Percentiles rank a stretch among this genome's conserved stretches.
These are phyloP conservation scores for Sarcodon sp. DNA, from an alignment of 768 basidiomycete genomes.

Conservation along the genomic window DNA sequence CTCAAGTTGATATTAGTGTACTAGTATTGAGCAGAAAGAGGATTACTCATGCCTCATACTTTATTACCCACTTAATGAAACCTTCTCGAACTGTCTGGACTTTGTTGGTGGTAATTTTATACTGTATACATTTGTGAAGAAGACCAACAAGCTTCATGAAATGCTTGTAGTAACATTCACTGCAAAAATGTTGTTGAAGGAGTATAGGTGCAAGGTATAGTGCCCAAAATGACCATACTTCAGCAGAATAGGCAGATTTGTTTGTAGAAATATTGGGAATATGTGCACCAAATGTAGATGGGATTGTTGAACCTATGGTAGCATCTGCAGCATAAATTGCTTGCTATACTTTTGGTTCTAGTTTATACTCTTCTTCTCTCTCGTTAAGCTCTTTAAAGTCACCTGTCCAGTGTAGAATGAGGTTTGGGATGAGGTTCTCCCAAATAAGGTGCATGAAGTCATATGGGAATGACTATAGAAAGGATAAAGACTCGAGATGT, in stretches of 20 bases:
- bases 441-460: conserved; percentile 39
- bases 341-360: conserved; percentile 23
- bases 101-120: conserved; percentile 16
- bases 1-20: background rate
- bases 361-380: conserved; percentile 15
- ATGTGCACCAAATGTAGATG: conserved; percentile 21
- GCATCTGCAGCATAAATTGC: conserved; percentile 22
- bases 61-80: conserved; percentile 22
- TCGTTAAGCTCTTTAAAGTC: conserved; percentile 25
- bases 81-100: conserved; percentile 15
- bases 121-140: conserved; percentile 23
- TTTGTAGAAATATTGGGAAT: conserved; percentile 21
- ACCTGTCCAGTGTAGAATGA: conserved; percentile 28
- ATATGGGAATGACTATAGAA: conserved; percentile 27
- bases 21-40: background rate
- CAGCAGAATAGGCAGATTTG: conserved; percentile 18
- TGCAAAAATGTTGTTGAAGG: conserved; percentile 18
- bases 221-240: conserved; percentile 27
- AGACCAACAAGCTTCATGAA: conserved; percentile 26
- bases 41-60: conserved; percentile 23
- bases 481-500: conserved; percentile 18
- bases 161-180: conserved; percentile 24
- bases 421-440: conserved; percentile 28
- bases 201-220: conserved; percentile 25
- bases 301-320: conserved; percentile 21